Conservation (phyloP, 2,329 filamentous ascomycete genomes). For the Lomentospora prolificans region DNA sequence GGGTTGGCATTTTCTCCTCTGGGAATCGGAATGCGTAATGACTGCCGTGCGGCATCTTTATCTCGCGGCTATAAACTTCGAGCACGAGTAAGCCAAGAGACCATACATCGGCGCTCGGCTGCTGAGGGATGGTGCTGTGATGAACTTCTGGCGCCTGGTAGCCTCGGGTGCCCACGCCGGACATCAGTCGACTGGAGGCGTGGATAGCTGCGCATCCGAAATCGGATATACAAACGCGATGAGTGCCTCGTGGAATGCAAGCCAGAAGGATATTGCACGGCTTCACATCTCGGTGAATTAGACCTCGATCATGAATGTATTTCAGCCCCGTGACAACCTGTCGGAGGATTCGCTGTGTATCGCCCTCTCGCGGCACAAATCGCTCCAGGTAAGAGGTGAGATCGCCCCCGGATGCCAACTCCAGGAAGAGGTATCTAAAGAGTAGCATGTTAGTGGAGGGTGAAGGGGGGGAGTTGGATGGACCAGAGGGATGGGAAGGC, state of each 20-base stretch:
- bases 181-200: constrained; percentile 30
- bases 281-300: constrained; percentile 45
- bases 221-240: constrained; percentile 41
- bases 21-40: neutral
- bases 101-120: constrained; percentile 39
- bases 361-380: constrained; percentile 28
- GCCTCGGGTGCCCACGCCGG: constrained; percentile 32
- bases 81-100: constrained; percentile 37
- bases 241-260: constrained; percentile 30
- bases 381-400: constrained; percentile 35
- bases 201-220: constrained; percentile 39
- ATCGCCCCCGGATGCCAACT: constrained; percentile 46
- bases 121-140: constrained; percentile 32
- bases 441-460: constrained; percentile 32
- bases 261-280: constrained; percentile 43
- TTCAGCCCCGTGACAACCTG: constrained; percentile 36
- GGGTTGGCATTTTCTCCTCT: neutral
- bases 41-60: neutral
- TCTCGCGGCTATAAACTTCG: constrained; percentile 18
- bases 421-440: constrained; percentile 45
- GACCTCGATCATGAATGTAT: constrained; percentile 38
- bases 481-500: constrained; percentile 26
- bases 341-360: constrained; percentile 28
- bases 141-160: constrained; percentile 33
- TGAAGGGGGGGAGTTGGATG: constrained; percentile 44